Conservation (phyloP, 2,329 filamentous ascomycete genomes). For the Ophiostoma sp. region DNA sequence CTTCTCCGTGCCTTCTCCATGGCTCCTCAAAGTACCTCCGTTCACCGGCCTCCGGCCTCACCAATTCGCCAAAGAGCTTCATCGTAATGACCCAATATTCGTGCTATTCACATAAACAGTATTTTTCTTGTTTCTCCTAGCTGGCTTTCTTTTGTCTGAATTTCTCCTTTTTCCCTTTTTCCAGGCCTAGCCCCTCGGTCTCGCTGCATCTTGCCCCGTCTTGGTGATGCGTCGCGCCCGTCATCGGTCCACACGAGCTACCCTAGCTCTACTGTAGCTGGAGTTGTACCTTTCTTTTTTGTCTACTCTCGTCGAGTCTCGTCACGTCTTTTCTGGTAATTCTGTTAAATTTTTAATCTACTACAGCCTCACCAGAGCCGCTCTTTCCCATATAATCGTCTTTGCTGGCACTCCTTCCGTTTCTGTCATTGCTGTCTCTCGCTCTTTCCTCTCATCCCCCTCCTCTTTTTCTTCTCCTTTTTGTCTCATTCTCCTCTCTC, state of each 20-base stretch:
- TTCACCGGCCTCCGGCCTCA: not conserved
- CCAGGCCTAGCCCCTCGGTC: not conserved
- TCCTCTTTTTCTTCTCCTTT: not conserved
- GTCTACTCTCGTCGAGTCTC: not conserved
- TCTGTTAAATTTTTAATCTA: not conserved
- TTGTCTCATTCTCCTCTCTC: not conserved
- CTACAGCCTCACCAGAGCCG: not conserved
- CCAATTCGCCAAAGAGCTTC: not conserved
- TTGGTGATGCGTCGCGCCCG: not conserved
- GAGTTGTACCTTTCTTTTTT: not conserved
- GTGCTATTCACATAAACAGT: not conserved
- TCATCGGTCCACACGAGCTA: slow-evolving; percentile 9
- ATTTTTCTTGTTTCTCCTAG: not conserved
- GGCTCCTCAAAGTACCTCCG: not conserved
- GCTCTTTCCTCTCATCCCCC: not conserved
- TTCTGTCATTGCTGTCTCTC: not conserved
- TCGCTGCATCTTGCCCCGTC: slow-evolving; percentile 21
- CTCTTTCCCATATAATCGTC: slow-evolving; percentile 6
- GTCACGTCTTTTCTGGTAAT: not conserved
- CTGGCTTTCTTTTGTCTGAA: not conserved
- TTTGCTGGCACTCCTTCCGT: not conserved
- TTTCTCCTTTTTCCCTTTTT: not conserved
- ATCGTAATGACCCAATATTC: not conserved
- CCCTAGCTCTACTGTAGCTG: not conserved
- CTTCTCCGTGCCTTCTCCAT: not conserved